A percentile compares a stretch with the other conserved stretches of the same genome.
Evolutionary conservation across 2,329 filamentous ascomycete genomes (phyloP).

Genomic region (Xylariaceae sp.): DNA sequence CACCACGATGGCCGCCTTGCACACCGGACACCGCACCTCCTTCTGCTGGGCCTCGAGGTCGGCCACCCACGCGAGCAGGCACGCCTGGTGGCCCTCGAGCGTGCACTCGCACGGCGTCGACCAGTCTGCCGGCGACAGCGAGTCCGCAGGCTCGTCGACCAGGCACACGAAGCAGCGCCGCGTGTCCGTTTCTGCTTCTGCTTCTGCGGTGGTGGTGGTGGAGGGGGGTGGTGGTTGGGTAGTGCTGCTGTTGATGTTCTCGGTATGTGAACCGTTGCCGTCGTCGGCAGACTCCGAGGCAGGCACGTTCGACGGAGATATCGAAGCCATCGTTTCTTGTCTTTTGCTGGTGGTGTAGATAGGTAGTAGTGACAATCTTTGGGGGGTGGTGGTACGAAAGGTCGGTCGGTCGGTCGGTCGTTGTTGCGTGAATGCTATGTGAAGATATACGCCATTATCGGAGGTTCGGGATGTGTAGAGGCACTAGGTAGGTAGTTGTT

Average conservation of each 20-base stretch:
- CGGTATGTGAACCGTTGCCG: too few relatives aligned
- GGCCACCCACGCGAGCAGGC: constrained; percentile 83
- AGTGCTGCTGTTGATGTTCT: background rate
- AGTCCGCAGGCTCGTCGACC: constrained; percentile 47
- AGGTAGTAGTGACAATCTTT: background rate
- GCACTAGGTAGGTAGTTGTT: background rate
- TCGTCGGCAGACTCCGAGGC: too few relatives aligned
- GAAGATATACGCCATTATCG: background rate
- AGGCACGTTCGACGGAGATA: too few relatives aligned
- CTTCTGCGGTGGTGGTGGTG: constrained; percentile 17
- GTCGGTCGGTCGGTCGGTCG: background rate
- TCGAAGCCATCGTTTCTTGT: too few relatives aligned
- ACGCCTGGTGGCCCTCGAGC: constrained; percentile 79
- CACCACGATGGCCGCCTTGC: constrained; percentile 74
- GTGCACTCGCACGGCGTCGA: constrained; percentile 86
- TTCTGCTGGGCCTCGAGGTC: constrained; percentile 67
- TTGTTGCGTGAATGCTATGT: background rate
- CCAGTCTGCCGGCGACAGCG: constrained; percentile 58
- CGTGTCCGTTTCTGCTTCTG: too few relatives aligned
- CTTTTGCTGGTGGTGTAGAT: background rate
- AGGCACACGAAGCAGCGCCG: constrained; percentile 60
- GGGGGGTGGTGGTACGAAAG: too few relatives aligned
- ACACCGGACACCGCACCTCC: constrained; percentile 79
- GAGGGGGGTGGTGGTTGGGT: background rate
- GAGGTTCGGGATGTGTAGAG: background rate